Conservation (phyloP, 2,329 filamentous ascomycete species). For the Penicillium decumbens region DNA sequence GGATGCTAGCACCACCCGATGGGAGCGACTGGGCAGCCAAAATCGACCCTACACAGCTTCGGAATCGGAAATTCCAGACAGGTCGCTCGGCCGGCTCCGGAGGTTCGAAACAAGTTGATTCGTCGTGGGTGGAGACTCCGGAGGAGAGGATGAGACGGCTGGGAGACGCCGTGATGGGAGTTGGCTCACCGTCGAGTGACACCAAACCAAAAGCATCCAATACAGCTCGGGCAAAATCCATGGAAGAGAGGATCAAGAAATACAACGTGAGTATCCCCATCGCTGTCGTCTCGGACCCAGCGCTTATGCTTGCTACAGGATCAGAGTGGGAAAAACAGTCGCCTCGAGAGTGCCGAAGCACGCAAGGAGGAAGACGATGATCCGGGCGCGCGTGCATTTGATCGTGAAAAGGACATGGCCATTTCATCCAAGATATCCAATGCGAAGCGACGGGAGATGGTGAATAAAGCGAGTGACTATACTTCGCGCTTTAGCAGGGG, state of each 20-base stretch:
- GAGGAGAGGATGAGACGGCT: constrained; percentile 79
- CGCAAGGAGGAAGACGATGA: constrained; percentile 75
- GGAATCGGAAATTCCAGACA: constrained; percentile 76
- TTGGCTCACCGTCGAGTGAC: constrained; percentile 39
- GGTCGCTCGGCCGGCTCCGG: constrained; percentile 52
- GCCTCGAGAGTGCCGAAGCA: constrained; percentile 44
- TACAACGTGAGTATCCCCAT: constrained; percentile 49
- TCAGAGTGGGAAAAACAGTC: constrained; percentile 50
- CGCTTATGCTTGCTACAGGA: constrained; percentile 10
- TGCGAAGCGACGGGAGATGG: constrained; percentile 69
- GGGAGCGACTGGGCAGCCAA: constrained; percentile 52
- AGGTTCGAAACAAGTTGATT: constrained; percentile 40
- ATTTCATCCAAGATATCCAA: constrained; percentile 66
- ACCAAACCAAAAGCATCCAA: constrained; percentile 6
- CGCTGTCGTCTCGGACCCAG: background rate
- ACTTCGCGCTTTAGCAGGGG: constrained; percentile 76
- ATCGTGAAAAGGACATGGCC: constrained; percentile 90
- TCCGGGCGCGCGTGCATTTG: constrained; percentile 81
- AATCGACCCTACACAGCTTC: constrained; percentile 77
- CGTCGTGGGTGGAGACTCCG: constrained; percentile 87
- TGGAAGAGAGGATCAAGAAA: constrained; percentile 48
- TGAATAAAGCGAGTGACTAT: constrained; percentile 76
- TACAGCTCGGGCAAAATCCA: constrained; percentile 18
- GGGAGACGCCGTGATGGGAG: constrained; percentile 75
- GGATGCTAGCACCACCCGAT: constrained; percentile 71